Evolutionary conservation across 2,329 filamentous ascomycete genomes (phyloP).

Genomic region (Pyricularia pennisetigena): DNA sequence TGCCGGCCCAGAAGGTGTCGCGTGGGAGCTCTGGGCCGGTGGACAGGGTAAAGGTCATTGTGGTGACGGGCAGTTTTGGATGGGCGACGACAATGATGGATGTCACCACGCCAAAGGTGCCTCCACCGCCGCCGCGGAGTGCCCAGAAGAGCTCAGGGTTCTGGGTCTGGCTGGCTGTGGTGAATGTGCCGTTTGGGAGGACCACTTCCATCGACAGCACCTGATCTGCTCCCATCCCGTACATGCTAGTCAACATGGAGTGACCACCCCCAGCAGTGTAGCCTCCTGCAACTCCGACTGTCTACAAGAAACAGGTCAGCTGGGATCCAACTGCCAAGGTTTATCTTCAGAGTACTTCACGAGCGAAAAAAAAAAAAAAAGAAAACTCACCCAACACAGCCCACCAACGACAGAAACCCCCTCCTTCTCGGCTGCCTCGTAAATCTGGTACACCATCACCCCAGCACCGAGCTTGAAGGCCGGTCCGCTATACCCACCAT

Average conservation of each 20-base stretch:
- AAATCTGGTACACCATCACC: slow-evolving; percentile 29
- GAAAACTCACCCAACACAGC: background rate
- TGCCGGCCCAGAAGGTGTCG: slow-evolving; percentile 16
- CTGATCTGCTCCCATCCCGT: slow-evolving; percentile 44
- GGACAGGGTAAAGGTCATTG: slow-evolving; percentile 25
- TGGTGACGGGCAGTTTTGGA: slow-evolving; percentile 7
- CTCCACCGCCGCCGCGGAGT: slow-evolving; percentile 38
- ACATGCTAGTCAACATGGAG: slow-evolving; percentile 29
- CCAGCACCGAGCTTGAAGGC: slow-evolving; percentile 39
- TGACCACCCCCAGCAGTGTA: slow-evolving; percentile 48
- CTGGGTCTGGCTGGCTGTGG: slow-evolving; percentile 25
- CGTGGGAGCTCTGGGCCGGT: slow-evolving; percentile 12
- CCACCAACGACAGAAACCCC: slow-evolving; percentile 35
- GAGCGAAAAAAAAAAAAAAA: background rate
- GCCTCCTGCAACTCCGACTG: slow-evolving; percentile 42
- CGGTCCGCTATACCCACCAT: slow-evolving; percentile 29
- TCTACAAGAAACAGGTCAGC: slow-evolving; percentile 27
- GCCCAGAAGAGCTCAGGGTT: slow-evolving; percentile 47
- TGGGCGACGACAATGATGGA: slow-evolving; percentile 21
- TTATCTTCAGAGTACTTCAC: background rate
- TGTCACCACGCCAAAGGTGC: slow-evolving; percentile 40
- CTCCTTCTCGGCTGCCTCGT: slow-evolving; percentile 21
- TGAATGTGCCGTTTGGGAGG: slow-evolving; percentile 31
- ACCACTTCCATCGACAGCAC: slow-evolving; percentile 38
- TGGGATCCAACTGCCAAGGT: background rate